phyloP scores from a whole-genome alignment of 768 basidiomycete species.

The Suillus alpinus region DNA sequence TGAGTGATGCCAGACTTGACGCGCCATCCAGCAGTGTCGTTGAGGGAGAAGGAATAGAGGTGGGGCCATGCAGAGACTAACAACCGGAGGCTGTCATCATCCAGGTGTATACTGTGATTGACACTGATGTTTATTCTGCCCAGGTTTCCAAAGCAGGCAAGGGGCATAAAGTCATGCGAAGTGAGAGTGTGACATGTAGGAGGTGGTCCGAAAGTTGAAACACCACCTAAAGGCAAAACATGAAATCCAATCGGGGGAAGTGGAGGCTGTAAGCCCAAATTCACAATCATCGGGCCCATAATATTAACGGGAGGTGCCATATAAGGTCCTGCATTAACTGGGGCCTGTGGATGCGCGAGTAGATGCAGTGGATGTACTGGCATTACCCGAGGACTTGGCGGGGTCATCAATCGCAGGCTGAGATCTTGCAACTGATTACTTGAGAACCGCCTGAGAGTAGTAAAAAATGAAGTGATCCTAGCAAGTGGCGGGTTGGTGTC shows the following conservation, averaged over 20 bases:
- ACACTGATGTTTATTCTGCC: conserved; percentile 1
- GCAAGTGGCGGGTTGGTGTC: neutral
- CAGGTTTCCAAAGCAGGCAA: conserved; percentile 1
- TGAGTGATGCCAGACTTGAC: conserved; percentile 2
- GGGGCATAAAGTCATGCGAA: conserved; percentile 1
- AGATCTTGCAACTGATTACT: neutral
- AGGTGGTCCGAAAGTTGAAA: neutral
- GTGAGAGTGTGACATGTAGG: neutral
- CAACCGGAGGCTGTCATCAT: neutral
- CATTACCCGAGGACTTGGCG: neutral
- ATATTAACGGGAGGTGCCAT: neutral
- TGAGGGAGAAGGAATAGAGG: conserved; percentile 3
- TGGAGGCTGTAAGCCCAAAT: neutral
- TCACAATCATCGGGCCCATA: neutral
- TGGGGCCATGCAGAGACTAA: conserved; percentile 1
- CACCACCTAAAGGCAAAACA: neutral
- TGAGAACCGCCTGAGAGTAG: neutral
- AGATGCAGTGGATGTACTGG: neutral
- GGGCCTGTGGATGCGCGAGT: neutral
- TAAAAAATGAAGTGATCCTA: neutral
- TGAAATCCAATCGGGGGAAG: neutral
- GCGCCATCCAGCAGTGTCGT: neutral
- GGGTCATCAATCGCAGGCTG: neutral
- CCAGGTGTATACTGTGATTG: neutral
- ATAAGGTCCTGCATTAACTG: neutral